phyloP scores from a whole-genome alignment of 73 alveolate genomes.

The Paramecium tetraurelia region DNA sequence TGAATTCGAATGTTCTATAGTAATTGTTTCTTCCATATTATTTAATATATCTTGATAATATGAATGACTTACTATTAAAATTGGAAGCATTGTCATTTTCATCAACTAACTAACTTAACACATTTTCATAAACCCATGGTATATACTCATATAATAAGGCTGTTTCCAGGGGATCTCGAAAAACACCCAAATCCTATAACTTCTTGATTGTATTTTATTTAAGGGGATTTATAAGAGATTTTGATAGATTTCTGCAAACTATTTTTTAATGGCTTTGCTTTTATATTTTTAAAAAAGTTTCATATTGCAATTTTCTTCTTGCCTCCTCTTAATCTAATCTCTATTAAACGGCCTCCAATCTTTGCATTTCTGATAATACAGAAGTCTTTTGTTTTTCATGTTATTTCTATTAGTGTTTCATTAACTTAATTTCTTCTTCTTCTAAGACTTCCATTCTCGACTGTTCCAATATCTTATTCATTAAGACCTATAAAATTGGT shows the following conservation, averaged over 20 bases:
- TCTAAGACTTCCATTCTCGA: conserved; percentile 96
- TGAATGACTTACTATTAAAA: neutral
- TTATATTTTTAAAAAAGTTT: neutral
- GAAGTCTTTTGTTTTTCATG: conserved; percentile 86
- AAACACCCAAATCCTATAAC: conserved; percentile 45
- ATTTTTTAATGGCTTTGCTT: conserved; percentile 48
- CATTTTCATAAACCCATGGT: conserved; percentile 50
- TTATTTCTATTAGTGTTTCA: conserved; percentile 88
- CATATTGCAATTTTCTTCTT: conserved; percentile 54
- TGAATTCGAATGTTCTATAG: neutral
- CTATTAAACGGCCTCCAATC: conserved; percentile 81
- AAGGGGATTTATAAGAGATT: conserved; percentile 5
- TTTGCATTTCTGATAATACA: conserved; percentile 85
- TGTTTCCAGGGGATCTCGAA: conserved; percentile 39
- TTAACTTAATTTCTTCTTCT: conserved; percentile 88
- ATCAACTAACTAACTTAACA: neutral
- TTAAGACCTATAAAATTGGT: conserved; percentile 88
- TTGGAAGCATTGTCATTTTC: neutral
- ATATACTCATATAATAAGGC: conserved; percentile 42
- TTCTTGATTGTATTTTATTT: conserved; percentile 15
- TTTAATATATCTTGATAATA: neutral
- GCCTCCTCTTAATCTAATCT: conserved; percentile 83
- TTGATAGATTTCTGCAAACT: conserved; percentile 33
- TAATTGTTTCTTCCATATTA: neutral
- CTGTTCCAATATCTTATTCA: conserved; percentile 88